Conservation (phyloP, 768 basidiomycete genomes). For the Leccinum olivaceopallidum region DNA sequence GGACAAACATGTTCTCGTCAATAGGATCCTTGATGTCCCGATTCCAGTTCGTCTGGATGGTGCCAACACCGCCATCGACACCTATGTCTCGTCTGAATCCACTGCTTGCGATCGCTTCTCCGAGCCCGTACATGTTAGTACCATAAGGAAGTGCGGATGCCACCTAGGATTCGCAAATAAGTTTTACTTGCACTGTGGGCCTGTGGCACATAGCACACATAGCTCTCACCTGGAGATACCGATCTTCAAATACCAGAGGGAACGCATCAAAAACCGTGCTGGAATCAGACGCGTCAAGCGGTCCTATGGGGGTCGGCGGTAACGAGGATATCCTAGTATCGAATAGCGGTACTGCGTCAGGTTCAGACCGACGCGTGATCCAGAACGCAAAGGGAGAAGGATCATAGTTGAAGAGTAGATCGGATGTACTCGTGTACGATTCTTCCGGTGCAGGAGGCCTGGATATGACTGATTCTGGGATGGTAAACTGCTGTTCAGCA, state of each 20-base stretch:
- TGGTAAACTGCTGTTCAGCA: constrained; percentile 57
- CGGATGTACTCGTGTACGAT: constrained; percentile 44
- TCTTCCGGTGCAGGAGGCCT: constrained; percentile 38
- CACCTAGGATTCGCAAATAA: constrained; percentile 36
- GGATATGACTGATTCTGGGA: constrained; percentile 54
- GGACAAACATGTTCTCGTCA: constrained; percentile 57
- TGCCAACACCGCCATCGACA: constrained; percentile 46
- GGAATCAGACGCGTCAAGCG: constrained; percentile 48
- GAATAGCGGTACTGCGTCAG: constrained; percentile 55
- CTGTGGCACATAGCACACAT: background rate
- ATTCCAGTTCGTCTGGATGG: constrained; percentile 67
- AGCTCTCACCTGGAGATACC: constrained; percentile 61
- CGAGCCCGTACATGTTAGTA: constrained; percentile 76
- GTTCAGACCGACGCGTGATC: constrained; percentile 67
- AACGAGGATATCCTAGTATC: constrained; percentile 66
- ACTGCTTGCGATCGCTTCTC: constrained; percentile 68
- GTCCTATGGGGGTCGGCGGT: constrained; percentile 54
- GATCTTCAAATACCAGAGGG: constrained; percentile 73
- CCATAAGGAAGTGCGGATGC: constrained; percentile 62
- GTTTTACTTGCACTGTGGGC: too few species aligned
- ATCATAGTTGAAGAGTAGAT: constrained; percentile 67
- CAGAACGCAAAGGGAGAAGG: constrained; percentile 72
- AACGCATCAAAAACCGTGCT: constrained; percentile 60
- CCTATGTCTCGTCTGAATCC: constrained; percentile 64
- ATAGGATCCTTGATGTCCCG: constrained; percentile 60